phyloP scores from a whole-genome alignment of 257 asterid genomes.

The Sherardia arvensis region DNA sequence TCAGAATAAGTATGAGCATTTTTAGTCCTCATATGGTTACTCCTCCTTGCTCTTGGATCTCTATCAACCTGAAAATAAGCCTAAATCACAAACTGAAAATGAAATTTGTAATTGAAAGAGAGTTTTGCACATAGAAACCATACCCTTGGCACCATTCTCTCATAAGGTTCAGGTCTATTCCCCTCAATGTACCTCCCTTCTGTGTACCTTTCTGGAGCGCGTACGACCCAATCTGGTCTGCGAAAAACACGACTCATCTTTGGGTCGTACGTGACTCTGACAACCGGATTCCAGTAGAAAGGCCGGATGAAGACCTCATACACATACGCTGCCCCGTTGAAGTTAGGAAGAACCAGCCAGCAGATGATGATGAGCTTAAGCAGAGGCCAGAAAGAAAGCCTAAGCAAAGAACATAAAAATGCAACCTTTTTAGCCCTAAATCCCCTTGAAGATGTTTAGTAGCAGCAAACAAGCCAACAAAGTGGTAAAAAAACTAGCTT shows the following conservation, averaged over 20 bases:
- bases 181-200: slow-evolving; percentile 64
- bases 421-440: too few species aligned
- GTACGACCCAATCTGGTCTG: slow-evolving; percentile 60
- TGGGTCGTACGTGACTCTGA: slow-evolving; percentile 69
- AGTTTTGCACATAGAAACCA: neutral
- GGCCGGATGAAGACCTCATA: slow-evolving; percentile 75
- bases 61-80: slow-evolving; percentile 54
- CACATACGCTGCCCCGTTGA: slow-evolving; percentile 84
- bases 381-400: slow-evolving; percentile 88
- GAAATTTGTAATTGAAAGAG: neutral
- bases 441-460: neutral
- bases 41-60: slow-evolving; percentile 65
- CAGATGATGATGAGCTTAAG: slow-evolving; percentile 56
- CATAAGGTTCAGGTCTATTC: slow-evolving; percentile 80
- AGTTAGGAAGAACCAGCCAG: slow-evolving; percentile 86
- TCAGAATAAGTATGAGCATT: slow-evolving; percentile 43
- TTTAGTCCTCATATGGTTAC: slow-evolving; percentile 45
- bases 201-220: slow-evolving; percentile 81
- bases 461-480: neutral
- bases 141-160: slow-evolving; percentile 79
- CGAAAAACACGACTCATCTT: slow-evolving; percentile 49
- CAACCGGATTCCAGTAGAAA: slow-evolving; percentile 62
- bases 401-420: slow-evolving; percentile 13
- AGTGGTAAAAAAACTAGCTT: neutral
- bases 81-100: neutral